Conservation (phyloP, 495 filamentous ascomycete species). For the Neurospora intermedia region DNA sequence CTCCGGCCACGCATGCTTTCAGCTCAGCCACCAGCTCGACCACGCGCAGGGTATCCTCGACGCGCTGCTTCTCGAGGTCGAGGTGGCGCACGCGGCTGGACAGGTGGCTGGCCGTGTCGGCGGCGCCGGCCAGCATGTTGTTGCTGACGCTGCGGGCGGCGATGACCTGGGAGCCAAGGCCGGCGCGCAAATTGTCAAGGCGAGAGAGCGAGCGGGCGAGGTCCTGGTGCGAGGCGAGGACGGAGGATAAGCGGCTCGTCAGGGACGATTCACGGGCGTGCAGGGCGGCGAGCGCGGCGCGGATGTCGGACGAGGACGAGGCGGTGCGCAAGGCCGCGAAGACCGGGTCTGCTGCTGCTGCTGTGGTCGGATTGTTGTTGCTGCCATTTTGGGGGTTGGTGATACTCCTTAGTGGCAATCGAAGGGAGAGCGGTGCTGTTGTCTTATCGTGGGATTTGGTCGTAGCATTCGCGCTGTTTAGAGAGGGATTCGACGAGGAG, state of each 20-base stretch:
- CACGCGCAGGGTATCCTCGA: constrained; percentile 79
- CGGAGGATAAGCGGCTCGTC: constrained; percentile 59
- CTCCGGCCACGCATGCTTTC: constrained; percentile 91
- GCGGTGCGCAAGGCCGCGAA: constrained; percentile 49
- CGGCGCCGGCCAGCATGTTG: constrained; percentile 75
- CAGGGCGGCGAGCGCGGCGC: constrained; percentile 60
- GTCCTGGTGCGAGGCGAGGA: constrained; percentile 72
- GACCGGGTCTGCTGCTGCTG: constrained; percentile 8
- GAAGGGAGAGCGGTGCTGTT: not conserved
- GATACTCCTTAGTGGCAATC: not conserved
- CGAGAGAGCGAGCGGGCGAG: constrained; percentile 72
- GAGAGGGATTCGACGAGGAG: constrained; percentile 1
- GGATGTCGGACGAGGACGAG: constrained; percentile 66
- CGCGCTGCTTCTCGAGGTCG: constrained; percentile 81
- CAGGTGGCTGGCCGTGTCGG: constrained; percentile 76
- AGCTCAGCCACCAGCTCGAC: constrained; percentile 95
- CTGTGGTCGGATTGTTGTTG: not conserved
- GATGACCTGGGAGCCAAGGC: constrained; percentile 79
- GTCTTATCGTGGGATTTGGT: not conserved
- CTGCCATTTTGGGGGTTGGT: not conserved
- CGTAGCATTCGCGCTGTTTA: not conserved
- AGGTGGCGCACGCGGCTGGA: constrained; percentile 74
- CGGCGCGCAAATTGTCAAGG: constrained; percentile 82
- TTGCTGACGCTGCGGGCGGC: constrained; percentile 75
- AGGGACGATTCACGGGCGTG: constrained; percentile 64